Base-by-base conservation (phyloP, 192 early-diverging fungal genomes). In the Physocladia obscura region DNA sequence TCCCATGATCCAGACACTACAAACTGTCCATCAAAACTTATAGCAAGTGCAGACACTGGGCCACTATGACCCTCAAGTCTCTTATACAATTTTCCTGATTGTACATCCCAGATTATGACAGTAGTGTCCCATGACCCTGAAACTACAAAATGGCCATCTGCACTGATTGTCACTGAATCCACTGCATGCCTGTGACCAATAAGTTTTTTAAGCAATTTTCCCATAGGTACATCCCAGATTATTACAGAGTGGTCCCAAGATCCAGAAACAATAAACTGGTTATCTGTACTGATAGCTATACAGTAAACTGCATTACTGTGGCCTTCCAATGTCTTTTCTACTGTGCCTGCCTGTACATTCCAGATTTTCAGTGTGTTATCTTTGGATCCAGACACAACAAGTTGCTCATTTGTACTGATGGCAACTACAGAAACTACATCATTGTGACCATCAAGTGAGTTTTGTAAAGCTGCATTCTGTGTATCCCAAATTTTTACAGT, bases 221-320 rank as follows among this genome's bases (percentile, higher is more conserved):
- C 40, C 40, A n/a, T 44, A 44, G 11, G 8, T n/a, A 44, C 8
- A n/a, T 44, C 40, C 40, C 40, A 44, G n/a, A 44, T n/a, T 13
- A 13, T 8, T 13, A 44, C 40, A n/a, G 40, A 44, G 40, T n/a
- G 11, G 40, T 44, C 40, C 40, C 8, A 44, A 44, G n/a, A n/a
- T n/a, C n/a, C n/a, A n/a, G n/a, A n/a, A n/a, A n/a, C n/a, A n/a
- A n/a, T n/a, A n/a, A n/a, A n/a, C n/a, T n/a, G n/a, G n/a, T n/a
- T n/a, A n/a, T n/a, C n/a, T n/a, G n/a, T n/a, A n/a, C n/a, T n/a
- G n/a, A n/a, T n/a, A n/a, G n/a, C n/a, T n/a, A n/a, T n/a, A n/a
- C n/a, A n/a, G n/a, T n/a, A n/a, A n/a, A 97, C 87, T 19, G 95
- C 87, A 4, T 90, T 84, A 1, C 78, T 60, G 74, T 94, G 92